Base-by-base conservation (phyloP, 257 asterid species). In the Solanum lycopersicoides region DNA sequence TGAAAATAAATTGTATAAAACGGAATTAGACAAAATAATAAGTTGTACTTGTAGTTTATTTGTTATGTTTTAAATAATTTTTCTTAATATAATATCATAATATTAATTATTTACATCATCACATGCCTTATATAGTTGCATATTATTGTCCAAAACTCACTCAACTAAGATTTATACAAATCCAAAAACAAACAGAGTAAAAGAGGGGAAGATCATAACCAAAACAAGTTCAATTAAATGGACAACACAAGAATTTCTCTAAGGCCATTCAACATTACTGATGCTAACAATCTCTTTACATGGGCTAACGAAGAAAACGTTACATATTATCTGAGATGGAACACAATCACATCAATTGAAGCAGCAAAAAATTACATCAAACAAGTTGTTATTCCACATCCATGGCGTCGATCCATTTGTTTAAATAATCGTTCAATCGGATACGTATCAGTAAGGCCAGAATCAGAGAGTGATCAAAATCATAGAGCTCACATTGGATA, bases 401-500 rank as follows among this genome's bases (percentile, higher is more conserved):
- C 97, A 9, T 95, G 95, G 94, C 93, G 96, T 45, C 90, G 56
- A 50, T 94, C 95, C 6, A 93, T 95, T 8, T 95, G 95, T 87
- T 89, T 94, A 13, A 92, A 92, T 56, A 93, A 87, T 50, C 91
- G 88, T 1, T 91, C 95, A 42, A 90, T 92, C 45, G 97, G 98
- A 7, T 95, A 94, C 89, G 39, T 94, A n/a, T 93, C 95, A 3
- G 86, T 93, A n/a, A 23, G 88, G 90, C 95, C 96, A 14, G 94
- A 93, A 83, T n/a, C n/a, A n/a, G n/a, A n/a, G n/a, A n/a, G n/a
- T n/a, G n/a, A 94, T 53, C 60, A 53, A 45, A 85, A 83, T 3
- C 96, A 95, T 90, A 92, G 96, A n/a, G 98, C 96, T 85, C 94
- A 89, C 77, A 25, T 93, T 28, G 93, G 95, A 2, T 94, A 93